Conservation (phyloP, 495 filamentous ascomycete genomes). For the Cercophora samala region DNA sequence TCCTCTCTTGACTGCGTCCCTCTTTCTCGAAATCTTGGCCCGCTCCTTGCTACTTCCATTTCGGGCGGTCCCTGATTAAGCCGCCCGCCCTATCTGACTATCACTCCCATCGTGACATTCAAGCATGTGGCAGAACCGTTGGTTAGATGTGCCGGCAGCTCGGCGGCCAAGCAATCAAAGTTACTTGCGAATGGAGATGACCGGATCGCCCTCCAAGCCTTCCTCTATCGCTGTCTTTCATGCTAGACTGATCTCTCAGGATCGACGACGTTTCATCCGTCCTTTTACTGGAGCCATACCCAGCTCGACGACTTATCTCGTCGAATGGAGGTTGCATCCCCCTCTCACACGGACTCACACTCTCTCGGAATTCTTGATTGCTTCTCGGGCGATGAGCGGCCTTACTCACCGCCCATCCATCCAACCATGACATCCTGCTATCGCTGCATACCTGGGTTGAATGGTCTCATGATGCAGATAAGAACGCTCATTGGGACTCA, state of each 20-base stretch:
- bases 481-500: constrained; percentile 2
- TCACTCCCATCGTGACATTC: constrained; percentile 2
- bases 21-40: constrained; percentile 12
- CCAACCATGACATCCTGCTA: not conserved
- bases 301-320: not conserved
- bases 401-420: constrained; percentile 2
- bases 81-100: constrained; percentile 1
- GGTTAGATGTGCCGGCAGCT: constrained; percentile 12
- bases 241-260: constrained; percentile 3
- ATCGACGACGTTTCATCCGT: constrained; percentile 14
- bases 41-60: constrained; percentile 5
- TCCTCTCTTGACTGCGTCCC: not conserved
- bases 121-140: constrained; percentile 13
- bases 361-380: not conserved
- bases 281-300: constrained; percentile 6
- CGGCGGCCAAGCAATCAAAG: not conserved
- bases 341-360: not conserved
- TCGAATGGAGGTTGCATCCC: not conserved
- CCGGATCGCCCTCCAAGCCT: not conserved
- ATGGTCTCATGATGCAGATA: constrained; percentile 2
- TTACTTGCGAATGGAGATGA: constrained; percentile 5
- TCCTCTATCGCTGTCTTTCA: not conserved
- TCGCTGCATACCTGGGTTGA: constrained; percentile 3
- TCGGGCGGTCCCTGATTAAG: not conserved
- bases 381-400: not conserved